phyloP scores from a whole-genome alignment of 2,329 filamentous ascomycete genomes.

The Epichloe scottii region DNA sequence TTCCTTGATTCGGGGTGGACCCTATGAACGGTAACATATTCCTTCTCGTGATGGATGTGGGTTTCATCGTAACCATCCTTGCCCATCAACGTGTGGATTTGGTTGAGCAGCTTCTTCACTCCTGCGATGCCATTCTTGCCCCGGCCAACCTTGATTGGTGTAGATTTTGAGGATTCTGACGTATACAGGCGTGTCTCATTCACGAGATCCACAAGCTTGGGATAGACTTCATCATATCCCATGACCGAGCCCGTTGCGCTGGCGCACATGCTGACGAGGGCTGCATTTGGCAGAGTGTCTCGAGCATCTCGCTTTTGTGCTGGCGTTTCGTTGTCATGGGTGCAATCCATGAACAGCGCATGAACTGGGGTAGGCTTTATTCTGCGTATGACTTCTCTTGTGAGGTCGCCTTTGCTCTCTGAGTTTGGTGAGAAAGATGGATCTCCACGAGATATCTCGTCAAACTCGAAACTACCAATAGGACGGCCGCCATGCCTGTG shows the following conservation, averaged over 20 bases:
- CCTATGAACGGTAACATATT: slow-evolving; percentile 92
- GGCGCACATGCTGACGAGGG: slow-evolving; percentile 89
- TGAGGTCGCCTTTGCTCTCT: slow-evolving; percentile 21
- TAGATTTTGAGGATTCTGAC: slow-evolving; percentile 54
- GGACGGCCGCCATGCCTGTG: slow-evolving; percentile 88
- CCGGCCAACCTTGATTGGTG: slow-evolving; percentile 49
- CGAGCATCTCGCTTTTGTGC: slow-evolving; percentile 89
- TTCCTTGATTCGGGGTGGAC: slow-evolving; percentile 87
- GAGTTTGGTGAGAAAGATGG: slow-evolving; percentile 17
- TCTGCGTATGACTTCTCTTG: slow-evolving; percentile 57
- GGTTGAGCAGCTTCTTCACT: slow-evolving; percentile 85
- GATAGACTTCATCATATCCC: slow-evolving; percentile 96
- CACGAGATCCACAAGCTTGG: slow-evolving; percentile 83
- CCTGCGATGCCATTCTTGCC: slow-evolving; percentile 77
- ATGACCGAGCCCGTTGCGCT: slow-evolving; percentile 93
- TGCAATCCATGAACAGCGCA: slow-evolving; percentile 97
- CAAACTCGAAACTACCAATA: slow-evolving; percentile 94
- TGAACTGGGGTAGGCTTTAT: slow-evolving; percentile 85
- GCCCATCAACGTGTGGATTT: slow-evolving; percentile 92
- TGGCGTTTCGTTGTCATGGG: slow-evolving; percentile 93
- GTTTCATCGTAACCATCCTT: slow-evolving; percentile 90
- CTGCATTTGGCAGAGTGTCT: slow-evolving; percentile 88
- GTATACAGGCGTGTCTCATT: slow-evolving; percentile 76
- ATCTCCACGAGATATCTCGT: slow-evolving; percentile 61
- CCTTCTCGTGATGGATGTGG: slow-evolving; percentile 89